phyloP scores from a whole-genome alignment of 2,329 filamentous ascomycete genomes.

The Colletotrichum paranaense region DNA sequence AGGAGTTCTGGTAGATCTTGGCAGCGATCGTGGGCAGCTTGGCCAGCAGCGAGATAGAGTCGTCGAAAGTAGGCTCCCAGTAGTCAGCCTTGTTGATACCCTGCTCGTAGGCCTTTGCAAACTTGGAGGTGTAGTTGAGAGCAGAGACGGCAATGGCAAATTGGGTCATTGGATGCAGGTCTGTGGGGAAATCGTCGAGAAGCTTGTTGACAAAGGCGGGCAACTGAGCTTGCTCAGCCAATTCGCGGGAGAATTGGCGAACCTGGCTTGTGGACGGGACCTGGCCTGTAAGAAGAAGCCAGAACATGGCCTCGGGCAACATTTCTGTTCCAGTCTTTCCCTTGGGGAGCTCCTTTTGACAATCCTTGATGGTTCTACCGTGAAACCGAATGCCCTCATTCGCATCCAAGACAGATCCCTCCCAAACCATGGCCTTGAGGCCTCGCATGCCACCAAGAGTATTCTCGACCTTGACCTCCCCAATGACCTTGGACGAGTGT shows the following conservation, averaged over 20 bases:
- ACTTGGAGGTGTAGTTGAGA: slow-evolving; percentile 94
- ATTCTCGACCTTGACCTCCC: slow-evolving; percentile 94
- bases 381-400: slow-evolving; percentile 99
- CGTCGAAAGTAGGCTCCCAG: slow-evolving; percentile 98
- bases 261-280: slow-evolving; percentile 87
- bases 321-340: slow-evolving; percentile 93
- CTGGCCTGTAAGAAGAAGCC: slow-evolving; percentile 93
- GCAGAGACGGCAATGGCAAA: slow-evolving; percentile 95
- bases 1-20: slow-evolving; percentile 95
- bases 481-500: slow-evolving; percentile 83
- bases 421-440: slow-evolving; percentile 98
- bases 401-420: slow-evolving; percentile 95
- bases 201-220: slow-evolving; percentile 87
- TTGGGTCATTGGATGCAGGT: slow-evolving; percentile 98
- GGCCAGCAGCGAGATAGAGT: slow-evolving; percentile 91
- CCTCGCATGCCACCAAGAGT: slow-evolving; percentile 97
- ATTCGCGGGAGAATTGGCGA: slow-evolving; percentile 83
- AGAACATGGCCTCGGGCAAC: slow-evolving; percentile 99
- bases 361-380: slow-evolving; percentile 97
- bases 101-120: slow-evolving; percentile 91
- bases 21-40: slow-evolving; percentile 97
- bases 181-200: slow-evolving; percentile 88
- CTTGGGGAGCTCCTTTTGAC: slow-evolving; percentile 93
- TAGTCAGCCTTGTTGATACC: slow-evolving; percentile 96
- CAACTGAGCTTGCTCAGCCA: slow-evolving; percentile 86